phyloP scores from a whole-genome alignment of 2,329 filamentous ascomycete genomes.

The Pyrenochaeta sp. region DNA sequence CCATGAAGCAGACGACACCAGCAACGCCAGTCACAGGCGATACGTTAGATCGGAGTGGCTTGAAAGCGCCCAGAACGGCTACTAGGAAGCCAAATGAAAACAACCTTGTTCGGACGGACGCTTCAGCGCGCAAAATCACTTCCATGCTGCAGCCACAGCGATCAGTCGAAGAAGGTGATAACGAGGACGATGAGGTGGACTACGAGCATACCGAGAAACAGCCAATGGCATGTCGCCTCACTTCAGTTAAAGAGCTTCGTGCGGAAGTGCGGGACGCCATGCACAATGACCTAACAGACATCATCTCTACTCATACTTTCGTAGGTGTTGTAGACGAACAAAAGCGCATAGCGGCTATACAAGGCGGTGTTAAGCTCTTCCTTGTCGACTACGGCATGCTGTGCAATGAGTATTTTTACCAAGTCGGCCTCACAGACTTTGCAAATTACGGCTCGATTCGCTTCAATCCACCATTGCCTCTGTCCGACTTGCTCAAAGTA shows the following conservation, averaged over 20 bases:
- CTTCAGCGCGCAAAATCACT: conserved; percentile 90
- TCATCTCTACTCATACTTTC: conserved; percentile 88
- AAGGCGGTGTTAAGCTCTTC: conserved; percentile 90
- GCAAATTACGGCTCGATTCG: conserved; percentile 89
- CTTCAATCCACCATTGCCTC: conserved; percentile 77
- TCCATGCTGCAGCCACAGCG: conserved; percentile 80
- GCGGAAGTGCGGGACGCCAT: conserved; percentile 80
- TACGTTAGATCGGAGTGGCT: conserved; percentile 29
- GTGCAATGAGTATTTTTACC: conserved; percentile 91
- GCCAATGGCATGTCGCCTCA: conserved; percentile 74
- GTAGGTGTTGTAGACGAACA: conserved; percentile 90
- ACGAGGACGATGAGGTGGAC: conserved; percentile 62
- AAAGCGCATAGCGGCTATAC: conserved; percentile 88
- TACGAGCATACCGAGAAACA: conserved; percentile 79
- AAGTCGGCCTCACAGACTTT: conserved; percentile 93
- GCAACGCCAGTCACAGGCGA: conserved; percentile 30
- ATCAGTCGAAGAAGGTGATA: conserved; percentile 39
- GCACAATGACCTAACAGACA: conserved; percentile 85
- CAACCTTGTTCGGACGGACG: conserved; percentile 89
- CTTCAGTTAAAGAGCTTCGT: conserved; percentile 86
- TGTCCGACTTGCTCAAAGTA: conserved; percentile 75
- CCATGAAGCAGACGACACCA: conserved; percentile 47
- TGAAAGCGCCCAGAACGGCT: conserved; percentile 40
- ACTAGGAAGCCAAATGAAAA: conserved; percentile 73
- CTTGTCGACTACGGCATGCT: conserved; percentile 91